These are phyloP conservation scores for Boletus mariae DNA, from an alignment of 1,284 basidiomycete genomes.

Conservation along the genomic window DNA sequence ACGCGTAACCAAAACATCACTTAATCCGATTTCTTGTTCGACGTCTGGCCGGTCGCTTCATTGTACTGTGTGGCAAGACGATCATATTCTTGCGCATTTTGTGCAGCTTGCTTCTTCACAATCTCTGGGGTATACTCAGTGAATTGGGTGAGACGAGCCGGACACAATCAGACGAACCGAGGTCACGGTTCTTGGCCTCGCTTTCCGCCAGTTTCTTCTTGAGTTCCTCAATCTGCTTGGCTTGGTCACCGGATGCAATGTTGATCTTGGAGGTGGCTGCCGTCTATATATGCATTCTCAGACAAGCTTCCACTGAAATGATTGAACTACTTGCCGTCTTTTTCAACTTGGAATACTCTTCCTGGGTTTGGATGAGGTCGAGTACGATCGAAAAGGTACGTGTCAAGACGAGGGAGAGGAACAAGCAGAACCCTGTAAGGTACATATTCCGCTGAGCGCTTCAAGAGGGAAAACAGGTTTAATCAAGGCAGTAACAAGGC, in stretches of 20 bases:
- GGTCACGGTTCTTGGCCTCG: constrained; percentile 59
- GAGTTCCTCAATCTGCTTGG: constrained; percentile 60
- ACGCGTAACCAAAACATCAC: not conserved
- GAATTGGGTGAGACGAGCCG: not conserved
- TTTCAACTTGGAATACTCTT: constrained; percentile 83
- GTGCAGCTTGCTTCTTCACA: constrained; percentile 78
- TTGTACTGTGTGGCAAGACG: constrained; percentile 77
- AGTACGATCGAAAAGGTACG: constrained; percentile 90
- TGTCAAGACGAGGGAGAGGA: constrained; percentile 90
- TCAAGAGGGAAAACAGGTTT: not conserved
- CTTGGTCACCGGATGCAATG: constrained; percentile 43
- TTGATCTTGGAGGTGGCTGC: constrained; percentile 37
- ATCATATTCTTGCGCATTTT: constrained; percentile 78
- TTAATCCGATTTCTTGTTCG: constrained; percentile 32
- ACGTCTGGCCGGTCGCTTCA: constrained; percentile 53
- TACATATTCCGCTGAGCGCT: constrained; percentile 85
- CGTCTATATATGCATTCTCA: constrained; percentile 28
- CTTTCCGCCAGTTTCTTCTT: constrained; percentile 52
- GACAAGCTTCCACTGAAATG: not conserved
- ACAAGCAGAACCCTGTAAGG: constrained; percentile 89
- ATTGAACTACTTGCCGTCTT: constrained; percentile 45
- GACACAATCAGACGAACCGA: constrained; percentile 47
- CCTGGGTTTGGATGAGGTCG: constrained; percentile 88
- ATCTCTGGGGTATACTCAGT: constrained; percentile 48
- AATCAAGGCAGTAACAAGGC: not conserved